Conservation (phyloP, 805 yeast genomes). For the Metschnikowia continentalis region DNA sequence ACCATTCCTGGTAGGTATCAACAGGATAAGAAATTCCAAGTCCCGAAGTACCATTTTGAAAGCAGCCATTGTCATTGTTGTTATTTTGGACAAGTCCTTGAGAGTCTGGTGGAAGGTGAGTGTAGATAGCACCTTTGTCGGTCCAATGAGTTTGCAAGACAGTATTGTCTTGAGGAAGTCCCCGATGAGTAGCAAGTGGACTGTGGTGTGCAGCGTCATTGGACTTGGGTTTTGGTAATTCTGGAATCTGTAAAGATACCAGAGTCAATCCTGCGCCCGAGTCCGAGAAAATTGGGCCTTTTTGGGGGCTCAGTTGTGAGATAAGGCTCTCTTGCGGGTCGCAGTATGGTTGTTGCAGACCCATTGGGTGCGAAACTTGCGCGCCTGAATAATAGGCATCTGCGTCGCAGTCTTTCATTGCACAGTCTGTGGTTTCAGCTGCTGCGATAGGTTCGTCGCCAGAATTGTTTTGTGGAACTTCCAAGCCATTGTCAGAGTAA, state of each 20-base stretch:
- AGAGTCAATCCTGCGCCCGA: not conserved
- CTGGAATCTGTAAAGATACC: not conserved
- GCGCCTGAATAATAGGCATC: not conserved
- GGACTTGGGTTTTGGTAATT: too few relatives aligned
- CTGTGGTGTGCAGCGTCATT: not conserved
- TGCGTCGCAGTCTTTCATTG: conserved; percentile 1
- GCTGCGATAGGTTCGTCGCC: not conserved
- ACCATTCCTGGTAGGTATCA: too few relatives aligned
- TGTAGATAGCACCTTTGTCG: not conserved
- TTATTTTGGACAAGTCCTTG: too few relatives aligned
- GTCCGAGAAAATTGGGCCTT: not conserved
- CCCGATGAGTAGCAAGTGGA: not conserved
- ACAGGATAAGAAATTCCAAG: not conserved
- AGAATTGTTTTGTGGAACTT: not conserved
- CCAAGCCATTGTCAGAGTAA: not conserved
- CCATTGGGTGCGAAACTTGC: conserved; percentile 1
- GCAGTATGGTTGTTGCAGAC: not conserved
- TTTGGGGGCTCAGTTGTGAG: not conserved
- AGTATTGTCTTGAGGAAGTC: too few relatives aligned
- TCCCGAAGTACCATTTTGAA: not conserved
- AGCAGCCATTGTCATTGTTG: too few relatives aligned
- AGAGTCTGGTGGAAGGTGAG: not conserved
- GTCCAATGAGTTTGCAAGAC: too few relatives aligned
- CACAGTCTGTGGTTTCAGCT: not conserved
- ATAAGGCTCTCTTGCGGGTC: not conserved